Evolutionary conservation across 73 alveolate species (phyloP).

Genomic region (Paramecium sexaurelia): DNA sequence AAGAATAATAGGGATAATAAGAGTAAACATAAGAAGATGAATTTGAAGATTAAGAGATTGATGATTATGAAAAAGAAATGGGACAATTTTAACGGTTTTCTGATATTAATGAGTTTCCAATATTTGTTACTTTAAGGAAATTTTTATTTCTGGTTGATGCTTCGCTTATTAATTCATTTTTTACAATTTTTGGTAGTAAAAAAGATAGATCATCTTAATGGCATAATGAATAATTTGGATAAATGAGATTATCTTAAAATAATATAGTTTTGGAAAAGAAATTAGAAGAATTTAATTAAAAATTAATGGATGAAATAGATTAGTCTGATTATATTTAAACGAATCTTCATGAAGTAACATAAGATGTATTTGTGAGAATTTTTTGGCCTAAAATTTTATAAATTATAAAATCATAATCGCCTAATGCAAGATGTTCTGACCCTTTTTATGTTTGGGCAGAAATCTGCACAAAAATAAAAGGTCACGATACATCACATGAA

Average conservation of each 20-base stretch:
- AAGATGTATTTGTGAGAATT: conserved; percentile 47
- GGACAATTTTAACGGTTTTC: conserved; percentile 68
- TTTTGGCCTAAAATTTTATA: conserved; percentile 51
- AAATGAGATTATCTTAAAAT: conserved; percentile 72
- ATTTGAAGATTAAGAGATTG: conserved; percentile 74
- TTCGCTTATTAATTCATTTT: conserved; percentile 79
- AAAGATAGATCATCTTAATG: conserved; percentile 74
- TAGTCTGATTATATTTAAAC: neutral
- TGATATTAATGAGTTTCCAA: conserved; percentile 83
- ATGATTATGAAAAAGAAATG: conserved; percentile 63
- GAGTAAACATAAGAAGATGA: conserved; percentile 54
- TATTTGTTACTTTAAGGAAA: conserved; percentile 81
- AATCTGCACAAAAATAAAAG: conserved; percentile 84
- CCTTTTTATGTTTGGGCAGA: conserved; percentile 87
- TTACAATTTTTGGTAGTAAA: conserved; percentile 71
- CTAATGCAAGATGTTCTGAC: neutral
- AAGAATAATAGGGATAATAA: neutral
- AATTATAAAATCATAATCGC: neutral
- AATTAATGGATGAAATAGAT: conserved; percentile 28
- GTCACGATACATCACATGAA: conserved; percentile 66
- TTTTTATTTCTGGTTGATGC: conserved; percentile 86
- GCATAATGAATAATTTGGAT: conserved; percentile 87
- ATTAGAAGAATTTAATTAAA: conserved; percentile 59
- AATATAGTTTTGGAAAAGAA: conserved; percentile 67
- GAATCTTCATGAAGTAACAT: neutral